phyloP scores from a whole-genome alignment of 1,139 yeast species.

The Candida smagusa region DNA sequence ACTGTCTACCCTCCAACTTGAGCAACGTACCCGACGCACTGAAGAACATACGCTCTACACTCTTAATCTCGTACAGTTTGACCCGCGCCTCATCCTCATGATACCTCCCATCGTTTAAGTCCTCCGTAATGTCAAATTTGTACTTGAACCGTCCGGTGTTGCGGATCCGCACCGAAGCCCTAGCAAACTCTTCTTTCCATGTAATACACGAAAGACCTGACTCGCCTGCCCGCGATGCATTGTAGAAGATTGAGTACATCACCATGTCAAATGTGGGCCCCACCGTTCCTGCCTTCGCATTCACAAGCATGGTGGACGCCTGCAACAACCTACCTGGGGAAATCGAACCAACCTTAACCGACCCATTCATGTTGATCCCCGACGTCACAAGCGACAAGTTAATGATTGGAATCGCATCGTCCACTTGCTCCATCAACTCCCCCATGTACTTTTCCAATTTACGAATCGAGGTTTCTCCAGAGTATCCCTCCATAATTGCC shows the following conservation, averaged over 20 bases:
- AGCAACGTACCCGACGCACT: constrained; percentile 70
- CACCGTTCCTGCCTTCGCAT: constrained; percentile 35
- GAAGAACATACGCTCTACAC: constrained; percentile 58
- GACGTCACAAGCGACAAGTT: constrained; percentile 67
- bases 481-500: constrained; percentile 22
- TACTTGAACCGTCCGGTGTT: constrained; percentile 34
- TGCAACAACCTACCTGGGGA: constrained; percentile 68
- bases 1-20: constrained; percentile 58
- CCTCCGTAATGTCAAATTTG: constrained; percentile 50
- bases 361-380: constrained; percentile 59
- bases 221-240: constrained; percentile 43
- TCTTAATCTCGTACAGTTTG: constrained; percentile 35
- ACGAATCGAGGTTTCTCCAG: constrained; percentile 36
- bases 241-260: constrained; percentile 64
- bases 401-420: constrained; percentile 68
- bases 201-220: constrained; percentile 41
- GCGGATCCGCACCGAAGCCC: constrained; percentile 45
- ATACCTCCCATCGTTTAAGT: constrained; percentile 70
- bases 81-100: constrained; percentile 54
- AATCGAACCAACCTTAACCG: constrained; percentile 45
- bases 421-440: constrained; percentile 50
- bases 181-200: constrained; percentile 76
- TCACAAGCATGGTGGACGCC: constrained; percentile 51
- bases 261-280: constrained; percentile 65
- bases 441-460: constrained; percentile 51